phyloP scores from a whole-genome alignment of 495 filamentous ascomycete species.

The Talaromyces ruber region DNA sequence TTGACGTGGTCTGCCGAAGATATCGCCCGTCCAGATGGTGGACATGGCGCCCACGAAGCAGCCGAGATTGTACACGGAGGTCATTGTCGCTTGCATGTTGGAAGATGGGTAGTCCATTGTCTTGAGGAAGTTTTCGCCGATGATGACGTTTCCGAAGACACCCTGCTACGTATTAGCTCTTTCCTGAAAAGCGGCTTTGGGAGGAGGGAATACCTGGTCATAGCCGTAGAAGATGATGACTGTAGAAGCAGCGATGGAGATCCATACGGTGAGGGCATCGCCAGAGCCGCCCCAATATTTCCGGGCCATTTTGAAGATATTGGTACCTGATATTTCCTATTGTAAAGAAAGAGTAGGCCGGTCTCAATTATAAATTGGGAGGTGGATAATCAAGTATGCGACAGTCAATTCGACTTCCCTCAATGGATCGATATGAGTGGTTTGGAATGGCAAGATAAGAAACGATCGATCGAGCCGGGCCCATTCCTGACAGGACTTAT shows the following conservation, averaged over 20 bases:
- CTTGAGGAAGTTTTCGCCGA: slow-evolving; percentile 17
- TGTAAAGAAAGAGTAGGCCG: not conserved
- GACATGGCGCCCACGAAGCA: slow-evolving; percentile 47
- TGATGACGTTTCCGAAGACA: slow-evolving; percentile 24
- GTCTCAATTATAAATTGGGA: not conserved
- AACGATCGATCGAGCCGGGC: not conserved
- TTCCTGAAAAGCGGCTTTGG: not conserved
- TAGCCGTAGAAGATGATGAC: slow-evolving; percentile 6
- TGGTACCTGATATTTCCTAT: too few species aligned
- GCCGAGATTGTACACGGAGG: slow-evolving; percentile 50
- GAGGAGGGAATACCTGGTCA: not conserved
- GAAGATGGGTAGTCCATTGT: slow-evolving; percentile 9
- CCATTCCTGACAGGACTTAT: not conserved
- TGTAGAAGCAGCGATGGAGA: not conserved
- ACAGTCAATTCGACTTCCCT: not conserved
- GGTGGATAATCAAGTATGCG: not conserved
- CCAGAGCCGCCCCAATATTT: slow-evolving; percentile 6
- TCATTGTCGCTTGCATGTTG: slow-evolving; percentile 19
- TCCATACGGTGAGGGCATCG: slow-evolving; percentile 5
- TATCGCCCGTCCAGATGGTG: slow-evolving; percentile 40
- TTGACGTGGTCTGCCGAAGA: slow-evolving; percentile 42
- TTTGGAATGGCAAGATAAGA: not conserved
- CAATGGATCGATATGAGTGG: not conserved
- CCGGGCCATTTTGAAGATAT: not conserved
- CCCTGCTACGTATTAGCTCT: slow-evolving; percentile 5